Evolutionary conservation across 371 early-diverging fungal genomes (phyloP).

Genomic region (Mortierella sp.): DNA sequence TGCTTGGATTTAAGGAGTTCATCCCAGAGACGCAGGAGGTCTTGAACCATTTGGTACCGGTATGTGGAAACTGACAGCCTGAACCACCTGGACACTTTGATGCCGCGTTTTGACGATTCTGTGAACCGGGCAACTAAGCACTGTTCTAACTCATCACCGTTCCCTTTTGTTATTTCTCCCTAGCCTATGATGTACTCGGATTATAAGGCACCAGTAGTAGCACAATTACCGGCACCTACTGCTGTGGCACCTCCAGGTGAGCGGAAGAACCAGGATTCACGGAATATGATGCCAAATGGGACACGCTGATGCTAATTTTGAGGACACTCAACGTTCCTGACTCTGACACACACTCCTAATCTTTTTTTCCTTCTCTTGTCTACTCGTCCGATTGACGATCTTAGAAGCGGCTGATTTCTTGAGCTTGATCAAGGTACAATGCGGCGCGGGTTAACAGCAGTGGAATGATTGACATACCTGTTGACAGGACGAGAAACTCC

Average conservation of each 20-base stretch:
- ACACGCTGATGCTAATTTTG: not conserved
- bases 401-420: slow-evolving; percentile 49
- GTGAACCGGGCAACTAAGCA: not conserved
- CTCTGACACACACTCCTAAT: not conserved
- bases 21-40: slow-evolving; percentile 52
- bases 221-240: slow-evolving; percentile 13
- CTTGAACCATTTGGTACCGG: slow-evolving; percentile 55
- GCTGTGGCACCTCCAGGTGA: slow-evolving; percentile 15
- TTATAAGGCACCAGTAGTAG: slow-evolving; percentile 23
- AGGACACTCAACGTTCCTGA: not conserved
- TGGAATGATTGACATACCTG: not conserved
- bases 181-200: slow-evolving; percentile 59
- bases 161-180: not conserved
- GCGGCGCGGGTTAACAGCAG: not conserved
- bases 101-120: not conserved
- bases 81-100: not conserved
- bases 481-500: not conserved
- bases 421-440: slow-evolving; percentile 46
- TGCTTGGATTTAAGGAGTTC: slow-evolving; percentile 57
- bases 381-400: not conserved
- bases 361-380: not conserved
- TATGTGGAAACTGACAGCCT: slow-evolving; percentile 1
- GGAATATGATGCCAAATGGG: not conserved
- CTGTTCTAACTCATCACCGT: not conserved
- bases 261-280: not conserved